Conservation (phyloP, 164 flowering plant genomes). For the Macadamia integrifolia region DNA sequence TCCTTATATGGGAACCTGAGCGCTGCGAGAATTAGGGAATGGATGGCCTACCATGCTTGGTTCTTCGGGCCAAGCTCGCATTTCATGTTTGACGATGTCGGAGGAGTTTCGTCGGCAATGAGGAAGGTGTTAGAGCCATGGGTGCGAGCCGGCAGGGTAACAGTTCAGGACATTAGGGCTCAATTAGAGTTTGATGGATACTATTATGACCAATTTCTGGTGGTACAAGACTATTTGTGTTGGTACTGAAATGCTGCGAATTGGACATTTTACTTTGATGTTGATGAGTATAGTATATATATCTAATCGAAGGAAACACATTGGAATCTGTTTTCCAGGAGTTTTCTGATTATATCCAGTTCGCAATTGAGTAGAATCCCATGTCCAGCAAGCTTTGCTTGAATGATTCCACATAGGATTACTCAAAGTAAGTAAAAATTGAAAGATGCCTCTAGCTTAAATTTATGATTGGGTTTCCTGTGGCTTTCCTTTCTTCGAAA, state of each 20-base stretch:
- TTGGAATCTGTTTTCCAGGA: slow-evolving; percentile 40
- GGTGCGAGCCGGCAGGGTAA: slow-evolving; percentile 43
- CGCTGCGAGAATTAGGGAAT: slow-evolving; percentile 49
- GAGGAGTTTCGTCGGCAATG: slow-evolving; percentile 46
- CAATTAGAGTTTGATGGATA: slow-evolving; percentile 57
- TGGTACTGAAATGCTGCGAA: slow-evolving; percentile 44
- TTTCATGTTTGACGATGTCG: slow-evolving; percentile 66
- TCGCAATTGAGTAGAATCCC: slow-evolving; percentile 67
- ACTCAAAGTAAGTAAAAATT: slow-evolving; percentile 19
- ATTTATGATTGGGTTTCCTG: too few relatives aligned
- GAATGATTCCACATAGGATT: slow-evolving; percentile 29
- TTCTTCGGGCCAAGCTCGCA: slow-evolving; percentile 53
- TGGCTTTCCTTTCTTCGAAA: too few relatives aligned
- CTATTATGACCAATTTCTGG: slow-evolving; percentile 24
- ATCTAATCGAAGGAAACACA: slow-evolving; percentile 34
- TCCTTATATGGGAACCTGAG: slow-evolving; percentile 13
- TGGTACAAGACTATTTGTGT: slow-evolving; percentile 53
- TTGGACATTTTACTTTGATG: slow-evolving; percentile 65
- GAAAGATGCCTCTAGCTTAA: too few relatives aligned
- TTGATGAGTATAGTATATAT: slow-evolving; percentile 54
- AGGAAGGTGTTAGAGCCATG: slow-evolving; percentile 54
- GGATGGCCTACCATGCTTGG: slow-evolving; percentile 75
- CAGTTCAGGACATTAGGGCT: slow-evolving; percentile 50
- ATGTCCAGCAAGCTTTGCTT: slow-evolving; percentile 57
- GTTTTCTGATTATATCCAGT: slow-evolving; percentile 47